Base-by-base conservation (phyloP, 495 filamentous ascomycete species). In the Aspergillus sparsus region DNA sequence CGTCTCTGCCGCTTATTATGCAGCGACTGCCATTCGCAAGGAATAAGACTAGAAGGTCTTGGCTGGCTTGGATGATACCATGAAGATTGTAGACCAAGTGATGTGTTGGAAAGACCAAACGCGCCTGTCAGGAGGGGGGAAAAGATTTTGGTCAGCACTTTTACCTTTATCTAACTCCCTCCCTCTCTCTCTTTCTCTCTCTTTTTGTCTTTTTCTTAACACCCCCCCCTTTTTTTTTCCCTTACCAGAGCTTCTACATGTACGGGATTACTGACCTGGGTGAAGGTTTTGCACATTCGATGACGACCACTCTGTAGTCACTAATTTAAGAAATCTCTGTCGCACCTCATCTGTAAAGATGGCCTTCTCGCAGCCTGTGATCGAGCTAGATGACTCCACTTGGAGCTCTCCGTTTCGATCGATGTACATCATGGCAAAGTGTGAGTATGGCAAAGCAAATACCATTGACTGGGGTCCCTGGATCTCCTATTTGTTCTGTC, bases 271-370 rank as follows among this genome's bases (percentile, higher is more conserved):
- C 71, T 68, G 52, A 75, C 71, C 58, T 8, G 59, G 55, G 61
- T 66, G 56, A 7, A 60, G 33, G 27, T 47, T 53, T 18, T 62
- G 66, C 47, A 67, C 50, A 46, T 36, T 56, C 9, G 68, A 15
- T 37, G 72, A 66, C 36, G 72, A 66, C 37, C 63, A 55, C 32
- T 58, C 60, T n/a, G 65, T 57, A 7, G 60, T 55, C 9, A 69
- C 57, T 45, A 73, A 62, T 55, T 72, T 68, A 55, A 77, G 53
- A 45, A 79, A 79, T 16, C 68, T 64, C 41, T 72, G 70, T 51
- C 68, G 71, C 33, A 77, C 71, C 9, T 78, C 74, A 0, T 72
- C 68, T 1, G 74, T 77, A 64, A 79, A 79, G 15, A 79, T 74
- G 0, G 64, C 61, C 7, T 68, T 70, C 34, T 70, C 74, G 46